phyloP scores from a whole-genome alignment of 2,329 filamentous ascomycete species.

The Neonectria sp. region DNA sequence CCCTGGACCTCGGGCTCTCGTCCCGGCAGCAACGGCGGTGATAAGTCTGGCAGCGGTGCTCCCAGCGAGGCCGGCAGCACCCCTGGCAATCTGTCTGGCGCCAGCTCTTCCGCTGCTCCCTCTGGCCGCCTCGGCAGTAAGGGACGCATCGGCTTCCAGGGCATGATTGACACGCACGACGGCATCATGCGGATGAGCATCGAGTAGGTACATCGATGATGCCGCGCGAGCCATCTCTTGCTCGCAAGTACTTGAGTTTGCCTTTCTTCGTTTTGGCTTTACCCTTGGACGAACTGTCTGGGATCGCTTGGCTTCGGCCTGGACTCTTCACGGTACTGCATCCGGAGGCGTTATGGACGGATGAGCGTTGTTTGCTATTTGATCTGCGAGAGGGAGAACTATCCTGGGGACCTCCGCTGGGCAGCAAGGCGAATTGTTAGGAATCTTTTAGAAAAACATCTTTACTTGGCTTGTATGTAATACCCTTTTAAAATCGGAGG shows the following conservation, averaged over 20 bases:
- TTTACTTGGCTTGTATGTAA: slow-evolving; percentile 38
- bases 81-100: slow-evolving; percentile 44
- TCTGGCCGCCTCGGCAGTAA: slow-evolving; percentile 67
- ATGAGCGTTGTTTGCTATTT: slow-evolving; percentile 26
- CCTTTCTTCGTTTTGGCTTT: neutral
- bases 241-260: neutral
- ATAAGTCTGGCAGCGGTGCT: slow-evolving; percentile 66
- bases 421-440: slow-evolving; percentile 6
- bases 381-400: neutral
- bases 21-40: slow-evolving; percentile 73
- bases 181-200: slow-evolving; percentile 98
- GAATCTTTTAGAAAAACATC: slow-evolving; percentile 16
- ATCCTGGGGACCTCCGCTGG: slow-evolving; percentile 12
- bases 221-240: neutral
- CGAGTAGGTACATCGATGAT: slow-evolving; percentile 68
- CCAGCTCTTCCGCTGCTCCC: slow-evolving; percentile 53
- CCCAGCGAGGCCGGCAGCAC: slow-evolving; percentile 66
- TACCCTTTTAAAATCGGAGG: slow-evolving; percentile 28
- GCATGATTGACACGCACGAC: slow-evolving; percentile 96
- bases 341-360: slow-evolving; percentile 40
- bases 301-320: neutral
- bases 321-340: slow-evolving; percentile 30
- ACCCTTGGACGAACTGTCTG: neutral
- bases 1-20: slow-evolving; percentile 83
- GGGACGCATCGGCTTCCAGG: slow-evolving; percentile 84